phyloP scores from a whole-genome alignment of 148 eudicot species.

The Fagopyrum esculentum region DNA sequence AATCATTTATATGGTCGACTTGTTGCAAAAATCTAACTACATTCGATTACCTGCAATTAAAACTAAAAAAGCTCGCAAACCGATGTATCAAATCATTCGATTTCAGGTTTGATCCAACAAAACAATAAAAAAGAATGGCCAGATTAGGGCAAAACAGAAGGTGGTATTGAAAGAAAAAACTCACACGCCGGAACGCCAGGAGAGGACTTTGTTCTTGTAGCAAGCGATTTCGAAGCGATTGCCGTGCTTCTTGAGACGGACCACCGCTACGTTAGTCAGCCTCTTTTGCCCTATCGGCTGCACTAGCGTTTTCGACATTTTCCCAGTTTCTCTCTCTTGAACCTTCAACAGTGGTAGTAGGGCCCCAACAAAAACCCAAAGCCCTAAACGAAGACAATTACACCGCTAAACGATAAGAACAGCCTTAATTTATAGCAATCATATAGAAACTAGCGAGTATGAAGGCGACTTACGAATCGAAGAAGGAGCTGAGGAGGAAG shows the following conservation, averaged over 20 bases:
- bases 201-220: constrained; percentile 97
- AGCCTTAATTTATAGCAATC: too few relatives aligned
- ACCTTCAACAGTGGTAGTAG: constrained; percentile 1
- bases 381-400: too few relatives aligned
- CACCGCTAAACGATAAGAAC: too few relatives aligned
- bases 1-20: background rate
- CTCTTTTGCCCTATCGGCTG: constrained; percentile 96
- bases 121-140: background rate
- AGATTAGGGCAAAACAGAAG: background rate
- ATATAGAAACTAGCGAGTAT: too few relatives aligned
- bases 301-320: constrained; percentile 74
- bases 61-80: background rate
- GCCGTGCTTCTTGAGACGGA: constrained; percentile 85
- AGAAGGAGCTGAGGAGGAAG: too few relatives aligned
- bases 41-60: background rate
- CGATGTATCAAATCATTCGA: background rate
- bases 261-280: constrained; percentile 89
- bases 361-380: background rate
- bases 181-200: constrained; percentile 90
- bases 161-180: constrained; percentile 5
- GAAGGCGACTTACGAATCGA: too few relatives aligned
- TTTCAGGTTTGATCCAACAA: too few relatives aligned
- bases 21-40: background rate
- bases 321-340: constrained; percentile 14
- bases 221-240: constrained; percentile 93